Base-by-base conservation (phyloP, 2,329 filamentous ascomycete species). In the Epichloe scottii region DNA sequence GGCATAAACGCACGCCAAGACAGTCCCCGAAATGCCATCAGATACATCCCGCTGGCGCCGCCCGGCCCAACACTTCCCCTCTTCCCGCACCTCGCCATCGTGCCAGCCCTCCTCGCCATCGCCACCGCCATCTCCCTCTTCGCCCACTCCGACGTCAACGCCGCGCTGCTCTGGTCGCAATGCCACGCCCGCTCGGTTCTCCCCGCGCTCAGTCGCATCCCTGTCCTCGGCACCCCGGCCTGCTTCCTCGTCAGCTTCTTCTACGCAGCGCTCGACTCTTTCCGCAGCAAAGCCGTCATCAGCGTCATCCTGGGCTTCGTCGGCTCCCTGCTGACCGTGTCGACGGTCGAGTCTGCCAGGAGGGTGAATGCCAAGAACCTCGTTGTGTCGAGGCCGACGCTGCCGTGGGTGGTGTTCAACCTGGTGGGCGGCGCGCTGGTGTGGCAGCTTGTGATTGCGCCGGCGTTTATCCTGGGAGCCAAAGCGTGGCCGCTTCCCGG, bases 171-270 rank as follows among this genome's bases (percentile, higher is more conserved):
- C 53, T 77, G 71, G 65, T 76, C 73, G 42, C 74, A 77, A 57
- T 78, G 75, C 62, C 71, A 76, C 59, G 66, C 75, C 2, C 71
- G 63, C 53, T 62, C 72, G 8, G 71, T 70, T 15, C 59, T 77
- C 21, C 72, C 71, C 11, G 64, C 48, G 17, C 59, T 78, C 21
- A 71, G 69, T 44, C 68, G 61, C n/a, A 58, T 75, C 2, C 73
- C 73, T 5, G 53, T 71, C 42, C 49, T 78, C 23, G 73, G 73
- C 38, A 64, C 72, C 2, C 70, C 72, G 15, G 53, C 66, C 30
- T 78, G 75, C 63, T 77, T 74, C 61, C 60, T 75, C 52, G 64
- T 76, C 58, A 71, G 69, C 66, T 75, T 76, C 66, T 71, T 77
- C 61, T 63, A 67, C 53, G 63, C 64, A 30, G 70, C 74, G 15